phyloP scores from a whole-genome alignment of 441 rosid genomes.

The Euphorbia celastroides region DNA sequence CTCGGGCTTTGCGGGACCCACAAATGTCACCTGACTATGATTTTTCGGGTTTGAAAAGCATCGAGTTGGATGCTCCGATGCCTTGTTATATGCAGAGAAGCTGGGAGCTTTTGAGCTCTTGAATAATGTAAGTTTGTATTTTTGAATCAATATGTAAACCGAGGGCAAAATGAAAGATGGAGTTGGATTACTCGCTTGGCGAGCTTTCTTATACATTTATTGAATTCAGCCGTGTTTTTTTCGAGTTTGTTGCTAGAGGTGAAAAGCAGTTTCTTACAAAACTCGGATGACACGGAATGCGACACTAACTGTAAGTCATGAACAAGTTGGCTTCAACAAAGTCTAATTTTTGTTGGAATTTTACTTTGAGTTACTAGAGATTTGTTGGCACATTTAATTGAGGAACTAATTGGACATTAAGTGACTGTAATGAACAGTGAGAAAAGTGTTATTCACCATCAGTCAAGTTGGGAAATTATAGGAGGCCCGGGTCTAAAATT shows the following conservation, averaged over 20 bases:
- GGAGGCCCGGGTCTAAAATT: no score
- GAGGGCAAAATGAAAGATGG: background rate
- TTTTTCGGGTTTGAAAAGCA: constrained; percentile 38
- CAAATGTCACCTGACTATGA: constrained; percentile 38
- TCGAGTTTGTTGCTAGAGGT: constrained; percentile 1
- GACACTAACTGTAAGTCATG: no score
- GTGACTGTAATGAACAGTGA: no score
- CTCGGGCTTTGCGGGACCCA: constrained; percentile 39
- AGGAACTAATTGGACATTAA: no score
- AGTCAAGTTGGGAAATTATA: no score
- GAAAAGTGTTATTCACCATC: no score
- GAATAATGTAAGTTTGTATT: background rate
- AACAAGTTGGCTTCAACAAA: no score
- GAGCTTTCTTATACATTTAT: background rate
- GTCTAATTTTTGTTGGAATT: no score
- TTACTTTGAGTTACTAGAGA: no score
- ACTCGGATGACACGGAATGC: no score
- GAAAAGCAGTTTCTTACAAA: no score
- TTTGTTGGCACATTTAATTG: no score
- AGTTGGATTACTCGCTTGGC: background rate
- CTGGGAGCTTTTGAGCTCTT: constrained; percentile 49
- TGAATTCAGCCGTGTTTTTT: background rate
- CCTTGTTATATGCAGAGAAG: constrained; percentile 83
- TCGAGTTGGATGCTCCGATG: constrained; percentile 68
- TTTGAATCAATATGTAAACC: background rate